Evolutionary conservation across 1,284 basidiomycete genomes (phyloP), one percentile per base, ranked within the genome.

Genomic region (Sanghuangporus weigelae): DNA sequence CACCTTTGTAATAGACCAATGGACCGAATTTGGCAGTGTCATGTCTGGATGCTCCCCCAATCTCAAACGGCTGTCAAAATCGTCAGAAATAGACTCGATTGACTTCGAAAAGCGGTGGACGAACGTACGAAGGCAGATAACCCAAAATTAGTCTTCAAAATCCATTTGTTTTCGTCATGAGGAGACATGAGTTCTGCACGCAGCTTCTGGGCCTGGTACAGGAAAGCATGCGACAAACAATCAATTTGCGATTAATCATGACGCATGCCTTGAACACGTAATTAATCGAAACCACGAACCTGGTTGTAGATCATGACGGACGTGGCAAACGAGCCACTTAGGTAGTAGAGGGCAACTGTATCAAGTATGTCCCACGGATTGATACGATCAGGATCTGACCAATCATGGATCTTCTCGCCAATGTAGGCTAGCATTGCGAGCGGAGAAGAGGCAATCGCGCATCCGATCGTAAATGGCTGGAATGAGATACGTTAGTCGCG

Each of bases 221-320:
- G 19, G 10, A 49, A 23, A 16, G 19, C 7, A 53, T 31, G 31
- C 7, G 23, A 14, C 10, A 36, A 53, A 10, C n/a, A 53, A 31
- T 36, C 5, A 11, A 36, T 12, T 31, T 31, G 31, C 0, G 23
- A 23, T 14, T n/a, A 23, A 53, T 31, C 3, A 31, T 4, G 3
- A 31, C 26, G 26, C 26, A 31, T 26, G 26, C 3, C 26, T 3
- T 12, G 40, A n/a, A 42, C 11, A n/a, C 40, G 5, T 2, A n/a
- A 42, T 2, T 42, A 42, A 26, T 31, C 12, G 51, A 53, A 12
- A 26, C 23, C 36, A 38, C 62, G 39, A 11, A 63, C 63, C 62
- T 67, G 66, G 26, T 69, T 62, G 56, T 70, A 70, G 21, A 70
- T 69, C 39, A 70, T 21, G 2, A 70, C 69, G 12, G 67, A 68